A percentile compares a stretch with the other conserved stretches of the same genome.
Evolutionary conservation across 331 rosid species (phyloP).

Genomic region (Ulmus americana): DNA sequence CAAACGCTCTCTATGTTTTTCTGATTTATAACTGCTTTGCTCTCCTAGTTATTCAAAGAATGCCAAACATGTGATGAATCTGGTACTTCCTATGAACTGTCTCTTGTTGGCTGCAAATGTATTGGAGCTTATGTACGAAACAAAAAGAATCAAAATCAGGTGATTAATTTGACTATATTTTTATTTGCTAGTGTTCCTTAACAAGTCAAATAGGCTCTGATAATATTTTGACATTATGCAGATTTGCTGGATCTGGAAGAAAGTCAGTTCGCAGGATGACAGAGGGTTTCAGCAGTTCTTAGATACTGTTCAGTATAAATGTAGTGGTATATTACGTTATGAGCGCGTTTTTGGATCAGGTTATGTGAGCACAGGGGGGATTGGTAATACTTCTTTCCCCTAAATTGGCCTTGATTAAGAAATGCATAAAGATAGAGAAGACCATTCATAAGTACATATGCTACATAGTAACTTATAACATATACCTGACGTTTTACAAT

Average conservation of each 20-base stretch:
- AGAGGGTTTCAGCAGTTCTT: constrained; percentile 78
- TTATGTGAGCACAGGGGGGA: constrained; percentile 89
- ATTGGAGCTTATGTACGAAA: constrained; percentile 91
- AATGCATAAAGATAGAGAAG: neutral
- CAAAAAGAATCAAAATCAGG: constrained; percentile 95
- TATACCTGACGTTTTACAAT: too few species aligned
- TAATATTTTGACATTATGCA: constrained; percentile 27
- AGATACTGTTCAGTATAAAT: constrained; percentile 69
- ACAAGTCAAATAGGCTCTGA: constrained; percentile 18
- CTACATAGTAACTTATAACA: too few species aligned
- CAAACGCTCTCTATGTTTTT: neutral
- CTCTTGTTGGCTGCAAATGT: constrained; percentile 84
- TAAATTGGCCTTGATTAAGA: neutral
- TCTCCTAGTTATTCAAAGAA: constrained; percentile 61
- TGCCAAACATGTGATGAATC: constrained; percentile 45
- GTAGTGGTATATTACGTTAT: constrained; percentile 62
- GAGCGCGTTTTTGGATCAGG: constrained; percentile 80
- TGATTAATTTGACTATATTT: constrained; percentile 20
- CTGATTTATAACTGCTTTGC: neutral
- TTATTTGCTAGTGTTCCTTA: neutral
- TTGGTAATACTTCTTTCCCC: constrained; percentile 41
- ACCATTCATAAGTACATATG: neutral
- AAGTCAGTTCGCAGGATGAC: constrained; percentile 59
- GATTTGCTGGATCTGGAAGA: constrained; percentile 96
- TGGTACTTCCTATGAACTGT: constrained; percentile 70